Percentiles rank a stretch among this genome's conserved stretches.
phyloP scores from a whole-genome alignment of 2,329 filamentous ascomycete species.

The Fusarium sp. region DNA sequence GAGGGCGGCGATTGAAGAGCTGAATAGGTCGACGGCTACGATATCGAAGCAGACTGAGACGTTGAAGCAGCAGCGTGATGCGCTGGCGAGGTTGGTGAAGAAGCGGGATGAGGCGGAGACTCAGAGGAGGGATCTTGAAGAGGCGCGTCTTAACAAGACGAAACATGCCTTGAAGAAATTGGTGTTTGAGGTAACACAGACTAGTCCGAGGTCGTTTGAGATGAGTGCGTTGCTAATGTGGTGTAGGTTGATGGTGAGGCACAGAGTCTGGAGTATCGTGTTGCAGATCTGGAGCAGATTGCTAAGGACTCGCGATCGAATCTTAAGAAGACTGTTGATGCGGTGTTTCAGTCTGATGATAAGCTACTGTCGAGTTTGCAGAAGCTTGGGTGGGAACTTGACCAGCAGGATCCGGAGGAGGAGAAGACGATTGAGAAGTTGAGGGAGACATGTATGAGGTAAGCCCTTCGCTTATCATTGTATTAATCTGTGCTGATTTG shows the following conservation, averaged over 20 bases:
- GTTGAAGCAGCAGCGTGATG: slow-evolving; percentile 68
- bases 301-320: slow-evolving; percentile 53
- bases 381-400: slow-evolving; percentile 69
- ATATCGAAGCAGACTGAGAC: slow-evolving; percentile 71
- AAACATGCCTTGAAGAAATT: slow-evolving; percentile 53
- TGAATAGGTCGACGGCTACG: slow-evolving; percentile 69
- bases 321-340: slow-evolving; percentile 58
- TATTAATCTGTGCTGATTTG: not conserved
- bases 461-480: slow-evolving; percentile 2
- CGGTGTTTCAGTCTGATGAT: slow-evolving; percentile 67
- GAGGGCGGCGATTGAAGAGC: slow-evolving; percentile 65
- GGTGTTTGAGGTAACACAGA: slow-evolving; percentile 49
- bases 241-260: slow-evolving; percentile 58
- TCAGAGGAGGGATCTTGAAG: slow-evolving; percentile 44
- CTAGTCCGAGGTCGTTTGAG: not conserved
- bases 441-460: slow-evolving; percentile 66
- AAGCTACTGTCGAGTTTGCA: slow-evolving; percentile 70
- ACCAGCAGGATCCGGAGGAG: slow-evolving; percentile 60
- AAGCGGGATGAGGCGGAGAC: slow-evolving; percentile 45
- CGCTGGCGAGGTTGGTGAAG: slow-evolving; percentile 60
- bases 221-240: not conserved
- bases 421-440: slow-evolving; percentile 63
- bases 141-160: slow-evolving; percentile 39
- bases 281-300: slow-evolving; percentile 61
- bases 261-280: slow-evolving; percentile 55